Base-by-base conservation (phyloP, 768 basidiomycete species). In the Phallus indusiatus region DNA sequence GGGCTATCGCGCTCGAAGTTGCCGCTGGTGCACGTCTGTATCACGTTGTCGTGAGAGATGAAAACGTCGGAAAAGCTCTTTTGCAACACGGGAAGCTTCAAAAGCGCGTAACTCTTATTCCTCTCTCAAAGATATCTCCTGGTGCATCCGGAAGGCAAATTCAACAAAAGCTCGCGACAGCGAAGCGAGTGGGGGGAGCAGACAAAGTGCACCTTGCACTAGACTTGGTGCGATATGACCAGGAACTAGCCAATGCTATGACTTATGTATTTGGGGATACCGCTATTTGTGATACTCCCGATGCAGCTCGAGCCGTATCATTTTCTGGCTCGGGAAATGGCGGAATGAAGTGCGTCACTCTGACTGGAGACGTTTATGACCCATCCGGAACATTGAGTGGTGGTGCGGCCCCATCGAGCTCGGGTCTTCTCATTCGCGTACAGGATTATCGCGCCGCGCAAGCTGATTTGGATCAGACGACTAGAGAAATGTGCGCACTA, bases 351-450 rank as follows among this genome's bases (percentile, higher is more conserved):
- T 94, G 90, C 10, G 94, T 98, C 51, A 99, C 96, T 7, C 76
- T 96, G 20, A 86, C 91, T 1, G 96, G 96, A 1, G 96, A 98
- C 67, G 83, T 96, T 11, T 98, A 99, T 70, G 96, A 99, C 62
- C 95, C 96, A 1, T 88, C 88, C 8, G 95, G 95, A 7, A 94
- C 90, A 0, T 81, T 99, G 18, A 90, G 86, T 18, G 96, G 96
- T 5, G 96, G 96, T 1, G 82, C 92, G 1, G 85, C 92, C 0
- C 90, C 94, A 0, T 86, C 75, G 61, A 77, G 83, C 21, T 84
- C 79, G 34, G 88, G 89, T 1, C 75, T 86, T 2, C 75, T 98
- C 17, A 73, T 95, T 54, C 83, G 84, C 63, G 92, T 94, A 0
- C 93, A 95, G 68, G 85, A 92, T 67, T 72, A 97, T 46, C 71